Evolutionary conservation across 345 rosid species (phyloP), one percentile per base, ranked within the genome.

Genomic region (Physaria fendleri): DNA sequence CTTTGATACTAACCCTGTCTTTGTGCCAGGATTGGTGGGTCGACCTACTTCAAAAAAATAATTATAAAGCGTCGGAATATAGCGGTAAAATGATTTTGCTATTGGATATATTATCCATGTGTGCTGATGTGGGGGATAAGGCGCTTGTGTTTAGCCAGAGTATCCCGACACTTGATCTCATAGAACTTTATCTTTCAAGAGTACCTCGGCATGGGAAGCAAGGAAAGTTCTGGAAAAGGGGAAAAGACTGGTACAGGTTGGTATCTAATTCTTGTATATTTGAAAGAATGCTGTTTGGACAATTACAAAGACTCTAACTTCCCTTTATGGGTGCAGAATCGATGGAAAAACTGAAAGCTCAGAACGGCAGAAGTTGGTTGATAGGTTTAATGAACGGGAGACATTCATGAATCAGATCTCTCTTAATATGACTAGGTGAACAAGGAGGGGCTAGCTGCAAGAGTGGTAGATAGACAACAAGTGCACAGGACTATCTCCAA

Each of bases 391-490:
- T 71, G 97, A 87, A 21, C 90, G 40, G 69, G 33, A 22, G 35
- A 13, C 24, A 2, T 56, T 48, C 5, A 48, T 70, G 48, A 46
- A 55, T 59, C 32, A 58, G 8, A 61, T 44, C 28, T 51, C 28
- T 51, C 39, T 67, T 58, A 23, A 71, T 56, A 56, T 71, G 64
- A 68, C 71, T 78, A 94, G 99, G 99, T 90, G 59, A 94, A 90
- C 2, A 94, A 94, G 76, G 99, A 94, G 76, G 96, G 97, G 54
- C 96, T 94, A 37, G 99, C 99, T 72, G 99, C 99, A 64, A 87
- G 99, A 83, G 99, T 94, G 68, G 99, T 94, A 33, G 99, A 94
- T 76, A 81, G 99, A 75, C 99, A 94, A 66, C 99, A 90, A 78
- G 85, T 94, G 37, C 90, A 85, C 77, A 77, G 99, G 63, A 90